Percentiles rank a stretch among this genome's conserved stretches.
These are phyloP conservation scores for Apophysomyces sp. DNA, from an alignment of 371 early-diverging fungal genomes.

Conservation along the genomic window DNA sequence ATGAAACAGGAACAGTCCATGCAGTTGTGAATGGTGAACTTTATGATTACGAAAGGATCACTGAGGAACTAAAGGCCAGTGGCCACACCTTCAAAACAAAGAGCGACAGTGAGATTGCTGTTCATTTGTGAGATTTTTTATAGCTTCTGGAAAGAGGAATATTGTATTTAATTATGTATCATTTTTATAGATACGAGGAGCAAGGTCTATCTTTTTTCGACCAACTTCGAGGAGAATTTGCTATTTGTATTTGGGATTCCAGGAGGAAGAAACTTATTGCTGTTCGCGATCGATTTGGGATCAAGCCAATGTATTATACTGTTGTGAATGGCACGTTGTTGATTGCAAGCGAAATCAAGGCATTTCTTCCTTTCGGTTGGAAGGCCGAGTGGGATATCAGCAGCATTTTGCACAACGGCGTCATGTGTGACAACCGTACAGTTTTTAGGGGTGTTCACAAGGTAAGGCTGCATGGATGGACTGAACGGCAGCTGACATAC, in stretches of 20 bases:
- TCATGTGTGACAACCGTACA: constrained; percentile 8
- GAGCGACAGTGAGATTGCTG: constrained; percentile 25
- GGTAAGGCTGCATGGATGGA: neutral
- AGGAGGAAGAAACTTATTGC: constrained; percentile 10
- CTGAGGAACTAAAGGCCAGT: constrained; percentile 4
- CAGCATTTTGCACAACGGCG: constrained; percentile 12
- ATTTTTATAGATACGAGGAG: constrained; percentile 13
- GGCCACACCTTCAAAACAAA: constrained; percentile 19
- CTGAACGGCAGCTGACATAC: neutral
- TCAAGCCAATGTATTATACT: constrained; percentile 25
- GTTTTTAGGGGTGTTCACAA: constrained; percentile 24
- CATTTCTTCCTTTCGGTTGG: constrained; percentile 21
- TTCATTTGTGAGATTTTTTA: constrained; percentile 13
- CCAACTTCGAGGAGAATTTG: constrained; percentile 24
- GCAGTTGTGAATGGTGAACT: constrained; percentile 25
- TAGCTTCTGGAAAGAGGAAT: neutral
- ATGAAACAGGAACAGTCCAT: constrained; percentile 1
- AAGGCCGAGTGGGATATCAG: constrained; percentile 23
- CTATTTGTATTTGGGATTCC: too few species aligned
- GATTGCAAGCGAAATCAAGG: constrained; percentile 24
- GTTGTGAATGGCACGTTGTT: constrained; percentile 17
- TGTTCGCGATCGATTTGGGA: constrained; percentile 25
- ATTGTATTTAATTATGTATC: neutral
- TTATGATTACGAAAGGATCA: constrained; percentile 22
- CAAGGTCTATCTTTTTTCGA: constrained; percentile 14